Base-by-base conservation (phyloP, 2,329 filamentous ascomycete species). In the Sarocladiaceae sp. region DNA sequence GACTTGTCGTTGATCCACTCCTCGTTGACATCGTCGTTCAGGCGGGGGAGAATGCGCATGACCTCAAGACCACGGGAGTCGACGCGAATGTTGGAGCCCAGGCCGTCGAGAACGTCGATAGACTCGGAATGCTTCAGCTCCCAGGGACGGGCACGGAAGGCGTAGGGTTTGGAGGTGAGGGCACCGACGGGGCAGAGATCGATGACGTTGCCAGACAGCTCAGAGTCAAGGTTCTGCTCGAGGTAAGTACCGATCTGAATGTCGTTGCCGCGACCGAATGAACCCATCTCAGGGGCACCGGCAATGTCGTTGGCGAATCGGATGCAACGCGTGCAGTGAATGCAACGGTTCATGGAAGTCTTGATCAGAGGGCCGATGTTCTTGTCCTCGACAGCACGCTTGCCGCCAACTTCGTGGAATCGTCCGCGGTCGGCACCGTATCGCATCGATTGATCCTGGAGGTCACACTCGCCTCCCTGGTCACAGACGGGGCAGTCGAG, bases 1-100 rank as follows among this genome's bases (percentile, higher is more conserved):
- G 88, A 83, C 77, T 97, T 98, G 73, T 98, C 93, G 68, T 97
- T 93, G 65, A 98, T 97, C 93, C 93, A 98, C 68, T 98, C 93
- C 72, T 98, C 93, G 66, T 98, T 98, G 57, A 98, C 82, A 58
- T 97, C 90, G 62, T 98, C 93, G 64, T 98, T 98, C 49, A 98
- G 76, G 57, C 93, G 81, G 48, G 93, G 93, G 13, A 96, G 63
- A 48, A 98, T 77, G 56, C 93, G 84, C 90, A 98, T 95, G 43
- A 98, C 91, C 69, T 97, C 90, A 53, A 96, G 74, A 48, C 93
- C 93, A 59, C 93, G 82, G 47, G 89, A 85, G 68, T 98, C 93
- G 34, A 97, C 83, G 34, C 93, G 83, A 57, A 98, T 94, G 64
- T 94, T 95, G 47, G 91, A 96, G 48, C 93, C 93, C 49, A 98